phyloP scores from a whole-genome alignment of 768 basidiomycete genomes.

The Rhodotorula diobovata region DNA sequence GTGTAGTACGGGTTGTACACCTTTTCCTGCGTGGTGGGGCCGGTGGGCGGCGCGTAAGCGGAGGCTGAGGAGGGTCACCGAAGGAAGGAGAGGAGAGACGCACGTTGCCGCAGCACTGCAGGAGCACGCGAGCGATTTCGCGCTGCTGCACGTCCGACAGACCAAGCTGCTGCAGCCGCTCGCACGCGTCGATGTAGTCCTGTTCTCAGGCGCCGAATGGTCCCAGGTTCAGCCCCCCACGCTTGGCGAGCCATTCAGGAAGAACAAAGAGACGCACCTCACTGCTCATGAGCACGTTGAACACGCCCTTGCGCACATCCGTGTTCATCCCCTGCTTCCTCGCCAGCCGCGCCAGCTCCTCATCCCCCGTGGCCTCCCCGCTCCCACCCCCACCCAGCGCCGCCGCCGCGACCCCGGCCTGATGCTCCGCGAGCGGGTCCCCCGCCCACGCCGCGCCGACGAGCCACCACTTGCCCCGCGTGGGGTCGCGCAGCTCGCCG shows the following conservation, averaged over 20 bases:
- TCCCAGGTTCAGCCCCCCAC: neutral
- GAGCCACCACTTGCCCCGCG: conserved; percentile 96
- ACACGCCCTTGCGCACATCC: conserved; percentile 83
- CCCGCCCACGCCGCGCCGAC: conserved; percentile 95
- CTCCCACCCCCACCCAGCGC: conserved; percentile 35
- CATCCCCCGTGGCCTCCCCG: conserved; percentile 44
- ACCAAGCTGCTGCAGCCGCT: conserved; percentile 74
- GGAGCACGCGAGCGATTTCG: conserved; percentile 83
- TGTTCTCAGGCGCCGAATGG: conserved; percentile 44
- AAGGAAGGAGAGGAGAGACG: conserved; percentile 37
- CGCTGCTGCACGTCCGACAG: conserved; percentile 86
- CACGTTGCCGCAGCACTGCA: conserved; percentile 90
- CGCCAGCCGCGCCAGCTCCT: conserved; percentile 67
- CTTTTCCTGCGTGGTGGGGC: conserved; percentile 60
- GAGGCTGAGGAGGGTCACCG: no score
- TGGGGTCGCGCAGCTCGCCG: conserved; percentile 75
- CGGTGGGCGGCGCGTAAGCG: neutral
- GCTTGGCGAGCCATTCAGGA: neutral
- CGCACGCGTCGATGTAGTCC: conserved; percentile 96
- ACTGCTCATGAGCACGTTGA: conserved; percentile 90
- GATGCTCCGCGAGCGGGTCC: conserved; percentile 70
- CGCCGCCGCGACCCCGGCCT: conserved; percentile 14
- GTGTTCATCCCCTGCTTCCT: conserved; percentile 98
- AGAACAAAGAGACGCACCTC: conserved; percentile 58
- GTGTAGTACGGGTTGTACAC: conserved; percentile 93